Evolutionary conservation across 805 yeast genomes (phyloP).

Genomic region (Zygotorulaspora sp.): DNA sequence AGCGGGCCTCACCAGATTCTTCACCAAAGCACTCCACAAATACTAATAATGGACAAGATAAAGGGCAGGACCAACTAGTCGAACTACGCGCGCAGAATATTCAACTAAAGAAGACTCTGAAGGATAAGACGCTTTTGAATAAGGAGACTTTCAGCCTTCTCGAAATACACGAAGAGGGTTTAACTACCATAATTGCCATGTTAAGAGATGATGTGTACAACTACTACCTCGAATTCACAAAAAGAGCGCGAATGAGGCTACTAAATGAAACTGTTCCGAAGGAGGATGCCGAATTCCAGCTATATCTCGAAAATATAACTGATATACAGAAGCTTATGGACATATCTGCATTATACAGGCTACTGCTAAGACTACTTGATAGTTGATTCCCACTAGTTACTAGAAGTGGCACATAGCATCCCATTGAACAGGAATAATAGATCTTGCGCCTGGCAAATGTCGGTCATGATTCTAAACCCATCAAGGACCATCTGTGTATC

Average conservation of each 20-base stretch:
- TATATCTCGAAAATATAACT: constrained; percentile 18
- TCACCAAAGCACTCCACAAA: too few species aligned
- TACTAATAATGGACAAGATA: constrained; percentile 1
- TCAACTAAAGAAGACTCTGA: constrained; percentile 13
- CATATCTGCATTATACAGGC: constrained; percentile 20
- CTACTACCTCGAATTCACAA: constrained; percentile 13
- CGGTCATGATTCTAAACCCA: too few species aligned
- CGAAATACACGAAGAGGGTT: constrained; percentile 19
- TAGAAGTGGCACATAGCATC: too few species aligned
- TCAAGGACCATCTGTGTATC: too few species aligned
- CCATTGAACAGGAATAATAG: too few species aligned
- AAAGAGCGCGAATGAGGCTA: constrained; percentile 13
- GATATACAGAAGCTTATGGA: constrained; percentile 21
- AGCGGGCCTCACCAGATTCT: too few species aligned
- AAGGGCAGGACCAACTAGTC: constrained; percentile 1
- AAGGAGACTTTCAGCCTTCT: constrained; percentile 17
- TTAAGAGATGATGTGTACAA: constrained; percentile 20
- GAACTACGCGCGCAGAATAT: constrained; percentile 15
- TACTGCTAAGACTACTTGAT: constrained; percentile 15
- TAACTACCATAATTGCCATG: constrained; percentile 17
- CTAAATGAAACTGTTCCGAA: constrained; percentile 14
- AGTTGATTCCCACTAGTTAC: too few species aligned
- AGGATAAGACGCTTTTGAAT: constrained; percentile 9
- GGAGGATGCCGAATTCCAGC: constrained; percentile 23
- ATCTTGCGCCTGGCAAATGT: too few species aligned